Conservation (phyloP, 1,284 basidiomycete genomes). For the Malassezia cuniculi region DNA sequence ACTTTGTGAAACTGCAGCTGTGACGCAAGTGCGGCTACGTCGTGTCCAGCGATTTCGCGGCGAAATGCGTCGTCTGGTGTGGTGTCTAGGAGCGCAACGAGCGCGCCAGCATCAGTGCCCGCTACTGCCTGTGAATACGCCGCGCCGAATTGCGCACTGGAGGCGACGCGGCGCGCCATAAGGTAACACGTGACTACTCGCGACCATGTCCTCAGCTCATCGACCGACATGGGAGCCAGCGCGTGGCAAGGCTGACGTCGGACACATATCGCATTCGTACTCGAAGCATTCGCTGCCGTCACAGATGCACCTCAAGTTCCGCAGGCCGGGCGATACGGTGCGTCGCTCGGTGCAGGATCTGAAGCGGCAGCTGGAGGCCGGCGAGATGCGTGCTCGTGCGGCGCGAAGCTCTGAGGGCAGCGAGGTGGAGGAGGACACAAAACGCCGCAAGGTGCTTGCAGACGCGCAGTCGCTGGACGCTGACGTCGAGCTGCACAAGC, state of each 20-base stretch:
- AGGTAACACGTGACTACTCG: background rate
- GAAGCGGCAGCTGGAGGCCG: constrained; percentile 26
- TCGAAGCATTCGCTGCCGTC: constrained; percentile 18
- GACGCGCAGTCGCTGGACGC: constrained; percentile 13
- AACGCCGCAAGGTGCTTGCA: constrained; percentile 12
- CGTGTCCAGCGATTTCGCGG: too few relatives aligned
- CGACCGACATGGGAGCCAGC: constrained; percentile 41
- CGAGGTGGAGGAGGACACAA: constrained; percentile 11
- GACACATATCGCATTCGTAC: constrained; percentile 19
- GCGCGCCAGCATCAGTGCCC: too few relatives aligned
- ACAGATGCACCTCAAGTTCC: constrained; percentile 40
- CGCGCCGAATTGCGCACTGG: background rate
- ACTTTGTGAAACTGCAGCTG: too few relatives aligned
- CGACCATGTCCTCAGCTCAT: constrained; percentile 34
- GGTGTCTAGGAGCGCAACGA: too few relatives aligned
- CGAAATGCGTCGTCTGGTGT: too few relatives aligned
- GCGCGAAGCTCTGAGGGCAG: constrained; percentile 6
- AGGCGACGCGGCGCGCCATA: background rate
- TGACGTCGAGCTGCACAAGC: constrained; percentile 10
- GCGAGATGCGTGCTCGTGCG: constrained; percentile 16
- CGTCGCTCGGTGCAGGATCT: constrained; percentile 21
- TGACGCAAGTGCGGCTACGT: too few relatives aligned
- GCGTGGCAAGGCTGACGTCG: constrained; percentile 20
- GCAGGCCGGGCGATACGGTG: constrained; percentile 18
- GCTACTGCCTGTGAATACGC: too few relatives aligned